Base-by-base conservation (phyloP, 176 grass and related monocot species). In the Musa beccarii region DNA sequence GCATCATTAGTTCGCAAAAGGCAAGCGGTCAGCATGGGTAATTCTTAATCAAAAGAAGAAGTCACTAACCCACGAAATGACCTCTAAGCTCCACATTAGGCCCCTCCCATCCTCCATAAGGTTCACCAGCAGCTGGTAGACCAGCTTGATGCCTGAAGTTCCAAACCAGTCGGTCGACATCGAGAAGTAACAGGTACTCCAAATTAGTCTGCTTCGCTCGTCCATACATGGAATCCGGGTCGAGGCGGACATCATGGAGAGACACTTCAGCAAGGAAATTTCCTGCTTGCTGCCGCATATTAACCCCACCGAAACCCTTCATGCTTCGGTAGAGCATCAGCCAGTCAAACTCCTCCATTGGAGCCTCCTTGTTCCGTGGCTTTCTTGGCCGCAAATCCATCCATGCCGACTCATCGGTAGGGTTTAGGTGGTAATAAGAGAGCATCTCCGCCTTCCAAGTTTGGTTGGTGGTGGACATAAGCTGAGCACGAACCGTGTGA, bases 41-140 rank as follows among this genome's bases (percentile, higher is more conserved):
- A 13, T 43, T 28, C 43, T 14, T 69, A 43, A 69, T 49, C 0
- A 53, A 8, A 75, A 75, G 24, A 17, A 28, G 9, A 59, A 43
- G 17, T 14, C 3, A 77, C 75, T 64, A 20, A 65, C 75, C 75
- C 11, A 77, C 75, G 8, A 77, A 77, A 79, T 79, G 77, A 9
- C 77, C 77, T 55, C 77, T 79, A 59, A 79, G 65, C 53, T 79
- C 77, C 26, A 69, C 17, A 2, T 59, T 23, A 21, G 77, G 65
- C 15, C 16, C 53, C 52, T 79, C 77, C 77, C 77, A 79, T 28
- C 77, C 77, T 59, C 77, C 77, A 23, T 79, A 70, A 14, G 77
- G 77, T 69, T 69, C 2, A 24, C 77, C 64, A 21, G 77, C 16
- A 26, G 66, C 16, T 9, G 77, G 23, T 15, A 79, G 23, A 70